These are phyloP conservation scores for Alternaria solani DNA, from an alignment of 2,329 filamentous ascomycete genomes.

Conservation along the genomic window DNA sequence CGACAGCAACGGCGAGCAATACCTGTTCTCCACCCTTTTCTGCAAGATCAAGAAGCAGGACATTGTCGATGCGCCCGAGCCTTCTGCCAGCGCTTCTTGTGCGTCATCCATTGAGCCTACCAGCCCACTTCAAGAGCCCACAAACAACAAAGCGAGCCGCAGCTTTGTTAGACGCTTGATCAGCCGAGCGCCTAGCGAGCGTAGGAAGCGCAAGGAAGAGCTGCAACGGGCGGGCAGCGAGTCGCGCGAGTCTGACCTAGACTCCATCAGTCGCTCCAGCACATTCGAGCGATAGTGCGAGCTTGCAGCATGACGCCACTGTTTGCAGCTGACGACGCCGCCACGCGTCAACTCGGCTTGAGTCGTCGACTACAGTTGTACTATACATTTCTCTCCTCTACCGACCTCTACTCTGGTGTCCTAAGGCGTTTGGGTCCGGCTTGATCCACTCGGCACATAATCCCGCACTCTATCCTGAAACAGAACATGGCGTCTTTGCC, in stretches of 20 bases:
- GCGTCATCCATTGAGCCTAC: conserved; percentile 38
- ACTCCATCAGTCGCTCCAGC: conserved; percentile 47
- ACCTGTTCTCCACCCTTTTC: conserved; percentile 93
- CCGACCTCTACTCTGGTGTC: conserved; percentile 24
- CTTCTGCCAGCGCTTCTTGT: conserved; percentile 30
- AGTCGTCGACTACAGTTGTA: conserved; percentile 23
- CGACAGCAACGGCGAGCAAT: conserved; percentile 88
- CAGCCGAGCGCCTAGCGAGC: conserved; percentile 54
- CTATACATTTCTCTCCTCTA: conserved; percentile 31
- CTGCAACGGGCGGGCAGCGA: conserved; percentile 37
- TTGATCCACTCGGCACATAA: conserved; percentile 19
- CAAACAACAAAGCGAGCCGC: conserved; percentile 42
- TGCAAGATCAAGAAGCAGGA: conserved; percentile 79
- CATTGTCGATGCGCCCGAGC: conserved; percentile 52
- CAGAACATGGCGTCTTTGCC: conserved; percentile 11
- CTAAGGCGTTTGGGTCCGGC: conserved; percentile 19
- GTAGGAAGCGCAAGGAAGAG: conserved; percentile 49
- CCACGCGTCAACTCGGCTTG: conserved; percentile 31
- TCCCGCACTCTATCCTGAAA: conserved; percentile 18
- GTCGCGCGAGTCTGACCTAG: conserved; percentile 43
- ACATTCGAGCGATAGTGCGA: conserved; percentile 44
- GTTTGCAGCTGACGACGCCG: conserved; percentile 31
- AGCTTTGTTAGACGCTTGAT: conserved; percentile 55
- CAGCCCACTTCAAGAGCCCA: conserved; percentile 42
- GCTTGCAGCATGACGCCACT: conserved; percentile 26